Base-by-base conservation (phyloP, 1,284 basidiomycete genomes). In the Macrocystidia cucumis region DNA sequence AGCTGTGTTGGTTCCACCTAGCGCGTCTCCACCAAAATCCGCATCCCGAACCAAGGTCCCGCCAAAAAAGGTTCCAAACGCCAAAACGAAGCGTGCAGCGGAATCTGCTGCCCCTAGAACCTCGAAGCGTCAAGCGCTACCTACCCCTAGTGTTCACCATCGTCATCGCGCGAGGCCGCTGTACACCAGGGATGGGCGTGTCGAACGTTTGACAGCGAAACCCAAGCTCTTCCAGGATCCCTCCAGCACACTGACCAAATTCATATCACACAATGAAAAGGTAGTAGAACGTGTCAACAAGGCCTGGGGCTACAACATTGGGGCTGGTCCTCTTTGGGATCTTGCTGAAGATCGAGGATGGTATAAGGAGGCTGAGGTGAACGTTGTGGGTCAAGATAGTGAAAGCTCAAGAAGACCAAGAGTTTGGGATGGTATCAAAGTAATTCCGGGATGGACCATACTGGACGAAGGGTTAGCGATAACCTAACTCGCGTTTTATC, bases 261-360 rank as follows among this genome's bases (percentile, higher is more conserved):
- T 64, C 37, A 72, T 71, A 44, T 70, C 67, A 1, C 55, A 63
- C 29, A 59, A 58, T 31, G 29, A 54, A 1, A 60, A 56, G 24
- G 53, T 74, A 9, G 57, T 60, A 3, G 65, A 67, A 20, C 62
- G 71, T 17, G 55, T 79, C 9, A 72, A 65, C 44, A 82, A 74
- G 45, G 63, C 77, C 0, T 80, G 75, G 74, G 75, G 78, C 0
- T 74, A 72, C 46, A 84, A 83, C 46, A 68, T 83, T 12, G 81
- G 83, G 1, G 54, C 71, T 5, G 87, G 86, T 0, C 83, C 83
- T 4, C 47, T 81, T 3, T 86, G 81, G 77, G 73, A 83, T 36
- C 54, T 86, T 22, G 56, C 72, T 27, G 82, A 89, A 48, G 87
- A 91, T 46, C 55, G 81, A 34, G 73, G 70, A 0, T 90, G 80